Conservation (phyloP, 164 flowering plant species). For the Berberis vulgaris region DNA sequence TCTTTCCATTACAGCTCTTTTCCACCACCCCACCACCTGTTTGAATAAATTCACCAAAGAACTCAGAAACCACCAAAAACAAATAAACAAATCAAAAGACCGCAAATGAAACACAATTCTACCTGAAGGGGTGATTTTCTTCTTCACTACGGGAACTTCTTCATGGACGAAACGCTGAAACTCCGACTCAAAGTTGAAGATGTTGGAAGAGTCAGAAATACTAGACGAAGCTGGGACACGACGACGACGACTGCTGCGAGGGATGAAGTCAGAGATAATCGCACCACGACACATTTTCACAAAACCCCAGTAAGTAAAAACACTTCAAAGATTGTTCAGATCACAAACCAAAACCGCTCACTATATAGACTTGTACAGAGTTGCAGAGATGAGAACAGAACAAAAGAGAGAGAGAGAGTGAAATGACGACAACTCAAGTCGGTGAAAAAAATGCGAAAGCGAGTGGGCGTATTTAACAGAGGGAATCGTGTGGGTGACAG, state of each 20-base stretch:
- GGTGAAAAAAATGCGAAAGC: too few relatives aligned
- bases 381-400: too few relatives aligned
- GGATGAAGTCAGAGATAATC: slow-evolving; percentile 23
- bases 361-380: too few relatives aligned
- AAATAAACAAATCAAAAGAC: not conserved
- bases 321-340: too few relatives aligned
- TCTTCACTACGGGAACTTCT: not conserved
- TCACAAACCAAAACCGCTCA: too few relatives aligned
- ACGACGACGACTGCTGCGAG: slow-evolving; percentile 8
- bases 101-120: not conserved
- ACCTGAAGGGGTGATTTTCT: slow-evolving; percentile 30
- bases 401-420: too few relatives aligned
- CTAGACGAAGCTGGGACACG: slow-evolving; percentile 21
- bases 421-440: too few relatives aligned
- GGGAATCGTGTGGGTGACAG: too few relatives aligned
- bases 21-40: slow-evolving; percentile 2
- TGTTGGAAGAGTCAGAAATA: slow-evolving; percentile 38
- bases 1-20: slow-evolving; percentile 20
- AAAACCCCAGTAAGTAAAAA: not conserved
- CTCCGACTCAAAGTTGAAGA: slow-evolving; percentile 18
- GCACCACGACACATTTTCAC: slow-evolving; percentile 65
- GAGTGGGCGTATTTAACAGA: too few relatives aligned
- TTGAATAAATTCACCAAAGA: not conserved
- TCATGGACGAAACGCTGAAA: not conserved
- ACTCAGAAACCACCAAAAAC: not conserved